Percentiles rank a stretch among this genome's conserved stretches.
Evolutionary conservation across 257 asterid species (phyloP).

Genomic region (Linderniella brevidens): DNA sequence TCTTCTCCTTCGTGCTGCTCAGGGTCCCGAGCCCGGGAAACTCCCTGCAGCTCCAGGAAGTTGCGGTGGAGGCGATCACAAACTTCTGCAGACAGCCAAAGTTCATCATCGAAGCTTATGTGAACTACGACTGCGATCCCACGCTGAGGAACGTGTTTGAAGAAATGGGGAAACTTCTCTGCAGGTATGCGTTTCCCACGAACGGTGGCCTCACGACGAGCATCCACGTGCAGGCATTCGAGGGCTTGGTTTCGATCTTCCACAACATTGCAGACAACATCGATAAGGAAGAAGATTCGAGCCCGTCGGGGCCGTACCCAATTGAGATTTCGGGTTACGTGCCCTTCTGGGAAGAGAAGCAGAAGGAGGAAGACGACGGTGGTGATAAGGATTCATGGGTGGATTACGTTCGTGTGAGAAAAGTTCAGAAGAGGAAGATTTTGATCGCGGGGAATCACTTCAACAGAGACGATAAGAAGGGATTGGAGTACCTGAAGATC

Average conservation of each 20-base stretch:
- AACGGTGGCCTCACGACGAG: conserved; percentile 30
- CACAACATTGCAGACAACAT: conserved; percentile 71
- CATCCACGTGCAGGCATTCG: conserved; percentile 73
- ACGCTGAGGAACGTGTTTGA: conserved; percentile 60
- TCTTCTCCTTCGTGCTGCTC: conserved; percentile 57
- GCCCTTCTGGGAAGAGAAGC: conserved; percentile 84
- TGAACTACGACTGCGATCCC: conserved; percentile 77
- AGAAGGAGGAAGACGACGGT: conserved; percentile 18
- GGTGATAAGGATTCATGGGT: conserved; percentile 53
- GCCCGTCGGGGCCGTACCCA: conserved; percentile 50
- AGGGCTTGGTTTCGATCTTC: conserved; percentile 51
- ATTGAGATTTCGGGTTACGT: conserved; percentile 46
- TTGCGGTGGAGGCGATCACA: conserved; percentile 65
- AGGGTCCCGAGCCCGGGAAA: conserved; percentile 28
- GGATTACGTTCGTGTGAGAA: conserved; percentile 42
- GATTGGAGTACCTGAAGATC: conserved; percentile 55
- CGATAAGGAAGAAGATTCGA: conserved; percentile 53
- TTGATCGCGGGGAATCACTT: conserved; percentile 70
- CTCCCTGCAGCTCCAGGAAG: conserved; percentile 62
- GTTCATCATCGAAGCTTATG: conserved; percentile 53
- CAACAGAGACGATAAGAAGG: conserved; percentile 65
- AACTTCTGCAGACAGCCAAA: conserved; percentile 76
- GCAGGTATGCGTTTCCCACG: conserved; percentile 79
- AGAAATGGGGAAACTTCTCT: conserved; percentile 55
- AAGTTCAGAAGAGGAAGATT: conserved; percentile 65